phyloP scores from a whole-genome alignment of 1,139 yeast genomes.

The Suhomyces choctaworum region DNA sequence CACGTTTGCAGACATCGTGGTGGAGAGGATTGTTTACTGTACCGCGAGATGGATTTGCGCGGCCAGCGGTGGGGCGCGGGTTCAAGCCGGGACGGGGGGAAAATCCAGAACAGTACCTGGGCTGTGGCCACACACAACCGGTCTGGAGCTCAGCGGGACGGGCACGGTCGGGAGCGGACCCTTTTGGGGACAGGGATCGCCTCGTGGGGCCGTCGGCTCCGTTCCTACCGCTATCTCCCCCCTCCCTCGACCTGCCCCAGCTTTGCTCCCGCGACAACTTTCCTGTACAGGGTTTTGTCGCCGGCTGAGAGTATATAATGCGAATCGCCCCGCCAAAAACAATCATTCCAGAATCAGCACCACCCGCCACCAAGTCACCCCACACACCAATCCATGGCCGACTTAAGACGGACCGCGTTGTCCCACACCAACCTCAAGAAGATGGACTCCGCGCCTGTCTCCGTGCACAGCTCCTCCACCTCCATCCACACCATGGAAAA shows the following conservation, averaged over 20 bases:
- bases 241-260: too few relatives aligned
- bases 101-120: background rate
- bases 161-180: too few relatives aligned
- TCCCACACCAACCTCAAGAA: conserved; percentile 22
- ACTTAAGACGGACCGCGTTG: conserved; percentile 24
- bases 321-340: too few relatives aligned
- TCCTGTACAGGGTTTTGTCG: too few relatives aligned
- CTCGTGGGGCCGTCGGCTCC: too few relatives aligned
- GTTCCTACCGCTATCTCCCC: too few relatives aligned
- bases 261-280: too few relatives aligned
- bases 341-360: too few relatives aligned
- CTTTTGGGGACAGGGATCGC: too few relatives aligned
- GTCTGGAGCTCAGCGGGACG: too few relatives aligned
- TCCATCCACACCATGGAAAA: conserved; percentile 30
- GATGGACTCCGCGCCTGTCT: conserved; percentile 9
- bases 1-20: conserved; percentile 16
- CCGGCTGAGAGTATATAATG: too few relatives aligned
- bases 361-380: background rate
- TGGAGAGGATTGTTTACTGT: conserved; percentile 2
- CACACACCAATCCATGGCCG: conserved; percentile 17
- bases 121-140: background rate
- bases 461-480: conserved; percentile 15
- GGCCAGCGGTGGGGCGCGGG: background rate
- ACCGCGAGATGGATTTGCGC: background rate
- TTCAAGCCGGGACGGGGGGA: background rate